phyloP scores from a whole-genome alignment of 2,329 filamentous ascomycete species.

The Curvularia lunata region DNA sequence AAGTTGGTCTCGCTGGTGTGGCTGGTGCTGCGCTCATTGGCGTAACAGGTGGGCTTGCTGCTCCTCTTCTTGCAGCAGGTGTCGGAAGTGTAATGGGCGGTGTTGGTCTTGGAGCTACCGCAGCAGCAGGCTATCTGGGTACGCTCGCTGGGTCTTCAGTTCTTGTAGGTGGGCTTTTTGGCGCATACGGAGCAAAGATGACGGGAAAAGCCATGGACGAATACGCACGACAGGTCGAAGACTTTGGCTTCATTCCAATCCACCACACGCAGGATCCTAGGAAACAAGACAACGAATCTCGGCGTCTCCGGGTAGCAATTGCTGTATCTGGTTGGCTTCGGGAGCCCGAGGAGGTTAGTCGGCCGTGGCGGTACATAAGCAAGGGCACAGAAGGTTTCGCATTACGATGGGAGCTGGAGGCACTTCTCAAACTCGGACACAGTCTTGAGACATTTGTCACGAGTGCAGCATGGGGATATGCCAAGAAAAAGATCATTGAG shows the following conservation, averaged over 20 bases:
- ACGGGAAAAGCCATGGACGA: conserved; percentile 85
- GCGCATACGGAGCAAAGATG: conserved; percentile 86
- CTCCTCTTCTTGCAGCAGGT: conserved; percentile 77
- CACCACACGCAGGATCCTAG: conserved; percentile 51
- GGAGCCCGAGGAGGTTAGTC: conserved; percentile 72
- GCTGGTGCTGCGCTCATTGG: conserved; percentile 88
- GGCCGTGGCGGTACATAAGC: conserved; percentile 80
- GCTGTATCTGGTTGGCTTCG: conserved; percentile 83
- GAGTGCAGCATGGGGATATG: conserved; percentile 79
- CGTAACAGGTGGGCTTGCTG: conserved; percentile 78
- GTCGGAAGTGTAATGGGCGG: conserved; percentile 81
- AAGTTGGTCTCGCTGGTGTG: conserved; percentile 85
- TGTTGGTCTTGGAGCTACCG: conserved; percentile 73
- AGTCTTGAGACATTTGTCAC: conserved; percentile 79
- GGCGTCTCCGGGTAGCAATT: conserved; percentile 75
- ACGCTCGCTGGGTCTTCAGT: conserved; percentile 79
- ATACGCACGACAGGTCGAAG: conserved; percentile 84
- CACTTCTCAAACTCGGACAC: conserved; percentile 77
- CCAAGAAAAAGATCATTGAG: conserved; percentile 77
- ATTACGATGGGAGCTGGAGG: conserved; percentile 81
- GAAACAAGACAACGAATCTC: conserved; percentile 58
- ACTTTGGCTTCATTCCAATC: conserved; percentile 85
- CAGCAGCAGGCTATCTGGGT: conserved; percentile 79
- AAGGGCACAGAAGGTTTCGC: conserved; percentile 78
- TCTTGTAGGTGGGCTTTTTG: conserved; percentile 83